These are phyloP conservation scores for Oryza nivara DNA, from an alignment of 176 grass and related monocot species.

Conservation along the genomic window DNA sequence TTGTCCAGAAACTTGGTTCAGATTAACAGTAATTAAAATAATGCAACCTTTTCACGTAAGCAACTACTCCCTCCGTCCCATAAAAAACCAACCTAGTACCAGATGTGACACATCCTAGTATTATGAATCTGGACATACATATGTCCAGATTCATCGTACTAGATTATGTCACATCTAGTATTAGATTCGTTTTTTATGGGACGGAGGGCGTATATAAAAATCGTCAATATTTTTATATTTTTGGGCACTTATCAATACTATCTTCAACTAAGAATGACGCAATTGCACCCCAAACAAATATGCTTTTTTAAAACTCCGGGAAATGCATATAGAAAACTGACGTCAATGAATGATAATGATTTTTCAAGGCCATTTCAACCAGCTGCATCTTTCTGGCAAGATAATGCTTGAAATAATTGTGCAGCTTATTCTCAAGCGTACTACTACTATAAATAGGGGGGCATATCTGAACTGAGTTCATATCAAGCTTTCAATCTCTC, in stretches of 20 bases:
- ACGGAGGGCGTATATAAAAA: neutral
- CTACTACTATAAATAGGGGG: slow-evolving; percentile 17
- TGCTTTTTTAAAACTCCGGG: neutral
- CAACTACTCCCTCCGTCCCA: neutral
- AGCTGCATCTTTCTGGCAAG: neutral
- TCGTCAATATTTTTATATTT: too few relatives aligned
- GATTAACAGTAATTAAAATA: slow-evolving; percentile 10
- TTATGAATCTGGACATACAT: too few relatives aligned
- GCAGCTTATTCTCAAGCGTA: neutral
- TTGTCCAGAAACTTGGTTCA: neutral
- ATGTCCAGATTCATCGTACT: too few relatives aligned
- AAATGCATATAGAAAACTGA: neutral
- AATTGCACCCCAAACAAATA: too few relatives aligned
- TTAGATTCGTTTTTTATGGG: too few relatives aligned
- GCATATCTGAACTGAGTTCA: neutral
- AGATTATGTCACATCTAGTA: too few relatives aligned
- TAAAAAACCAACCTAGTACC: too few relatives aligned
- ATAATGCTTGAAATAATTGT: neutral
- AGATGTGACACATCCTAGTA: too few relatives aligned
- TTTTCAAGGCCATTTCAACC: neutral
- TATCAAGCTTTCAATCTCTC: slow-evolving; percentile 11
- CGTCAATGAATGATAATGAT: neutral
- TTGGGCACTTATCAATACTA: too few relatives aligned
- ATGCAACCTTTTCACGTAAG: neutral
- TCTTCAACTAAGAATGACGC: too few relatives aligned